Percentiles rank a stretch among this genome's conserved stretches.
Conservation (phyloP, 1,139 yeast genomes). For the Candida frijolesensis region DNA sequence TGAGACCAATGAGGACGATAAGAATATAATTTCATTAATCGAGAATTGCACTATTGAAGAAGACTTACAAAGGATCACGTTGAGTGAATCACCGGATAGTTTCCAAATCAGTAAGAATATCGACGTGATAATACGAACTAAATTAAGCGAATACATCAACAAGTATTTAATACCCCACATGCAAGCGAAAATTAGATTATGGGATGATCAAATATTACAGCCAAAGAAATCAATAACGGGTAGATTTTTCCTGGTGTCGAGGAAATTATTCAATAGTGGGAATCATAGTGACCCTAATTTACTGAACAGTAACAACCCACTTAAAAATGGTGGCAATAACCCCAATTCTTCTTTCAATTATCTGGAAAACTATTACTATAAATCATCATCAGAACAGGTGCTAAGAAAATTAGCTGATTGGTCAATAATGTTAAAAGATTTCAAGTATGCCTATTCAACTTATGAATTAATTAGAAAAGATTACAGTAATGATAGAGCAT, state of each 20-base stretch:
- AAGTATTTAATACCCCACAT: constrained; percentile 71
- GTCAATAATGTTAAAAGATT: constrained; percentile 87
- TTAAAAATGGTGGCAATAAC: constrained; percentile 7
- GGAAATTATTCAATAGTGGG: constrained; percentile 48
- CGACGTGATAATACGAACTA: constrained; percentile 41
- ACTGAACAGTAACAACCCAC: constrained; percentile 1
- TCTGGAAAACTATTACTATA: constrained; percentile 55
- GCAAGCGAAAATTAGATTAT: constrained; percentile 70
- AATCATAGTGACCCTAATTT: constrained; percentile 16
- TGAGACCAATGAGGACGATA: constrained; percentile 12
- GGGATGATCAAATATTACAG: constrained; percentile 76
- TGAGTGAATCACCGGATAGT: constrained; percentile 22
- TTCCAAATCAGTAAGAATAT: constrained; percentile 37
- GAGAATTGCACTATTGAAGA: constrained; percentile 57
- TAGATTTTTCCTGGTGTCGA: constrained; percentile 69
- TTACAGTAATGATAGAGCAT: constrained; percentile 75
- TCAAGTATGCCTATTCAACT: constrained; percentile 79
- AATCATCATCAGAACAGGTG: constrained; percentile 70
- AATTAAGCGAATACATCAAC: constrained; percentile 56
- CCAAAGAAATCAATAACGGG: constrained; percentile 76
- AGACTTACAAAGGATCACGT: constrained; percentile 46
- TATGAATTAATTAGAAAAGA: constrained; percentile 85
- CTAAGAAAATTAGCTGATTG: constrained; percentile 88
- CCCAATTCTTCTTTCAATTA: constrained; percentile 33
- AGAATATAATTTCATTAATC: constrained; percentile 23